phyloP scores from a whole-genome alignment of 2,329 filamentous ascomycete species.

The Gaeumannomyces sp. region DNA sequence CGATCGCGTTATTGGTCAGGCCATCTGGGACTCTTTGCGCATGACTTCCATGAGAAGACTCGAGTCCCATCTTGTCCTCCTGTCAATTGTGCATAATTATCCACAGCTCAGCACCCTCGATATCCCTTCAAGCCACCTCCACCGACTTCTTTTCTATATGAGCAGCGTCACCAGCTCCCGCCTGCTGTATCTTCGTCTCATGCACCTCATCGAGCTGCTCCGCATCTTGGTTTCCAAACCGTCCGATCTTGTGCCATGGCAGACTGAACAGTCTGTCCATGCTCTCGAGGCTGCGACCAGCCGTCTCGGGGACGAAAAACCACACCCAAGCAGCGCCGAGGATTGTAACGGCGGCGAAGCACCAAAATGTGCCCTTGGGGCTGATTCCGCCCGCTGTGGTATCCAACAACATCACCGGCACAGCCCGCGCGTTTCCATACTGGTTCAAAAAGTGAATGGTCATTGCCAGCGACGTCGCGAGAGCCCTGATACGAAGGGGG shows the following conservation, averaged over 20 bases:
- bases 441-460: constrained; percentile 72
- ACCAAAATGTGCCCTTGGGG: constrained; percentile 66
- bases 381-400: constrained; percentile 37
- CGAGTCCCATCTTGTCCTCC: too few relatives aligned
- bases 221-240: constrained; percentile 44
- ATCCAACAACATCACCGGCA: constrained; percentile 64
- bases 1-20: neutral
- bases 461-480: constrained; percentile 66
- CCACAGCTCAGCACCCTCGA: neutral
- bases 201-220: constrained; percentile 36
- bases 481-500: constrained; percentile 63
- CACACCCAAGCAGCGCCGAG: constrained; percentile 61
- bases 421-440: constrained; percentile 68
- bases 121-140: neutral
- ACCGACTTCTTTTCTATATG: constrained; percentile 8
- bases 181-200: constrained; percentile 20
- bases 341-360: constrained; percentile 62
- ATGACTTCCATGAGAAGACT: neutral
- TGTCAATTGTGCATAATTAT: neutral
- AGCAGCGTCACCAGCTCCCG: neutral
- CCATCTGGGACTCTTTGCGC: neutral
- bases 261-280: constrained; percentile 37
- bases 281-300: constrained; percentile 11
- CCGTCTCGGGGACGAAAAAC: constrained; percentile 59
- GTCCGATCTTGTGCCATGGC: constrained; percentile 68